phyloP scores from a whole-genome alignment of 2,329 filamentous ascomycete species.

The Penicillium brevicompactum region DNA sequence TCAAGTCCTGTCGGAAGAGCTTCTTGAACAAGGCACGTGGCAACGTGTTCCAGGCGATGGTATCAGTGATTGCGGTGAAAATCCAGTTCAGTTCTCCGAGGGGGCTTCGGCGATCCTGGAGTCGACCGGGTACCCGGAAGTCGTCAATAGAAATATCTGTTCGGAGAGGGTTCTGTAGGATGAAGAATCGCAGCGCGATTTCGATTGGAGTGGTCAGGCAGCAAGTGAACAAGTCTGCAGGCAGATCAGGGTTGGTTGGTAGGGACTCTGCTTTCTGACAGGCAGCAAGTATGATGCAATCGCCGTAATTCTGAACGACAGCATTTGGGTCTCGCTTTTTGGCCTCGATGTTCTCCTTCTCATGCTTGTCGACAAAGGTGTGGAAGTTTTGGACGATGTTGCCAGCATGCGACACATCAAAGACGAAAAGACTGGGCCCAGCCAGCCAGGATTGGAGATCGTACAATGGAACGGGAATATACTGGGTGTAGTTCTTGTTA shows the following conservation, averaged over 20 bases:
- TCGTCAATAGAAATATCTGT: conserved; percentile 73
- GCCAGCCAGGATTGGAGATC: conserved; percentile 95
- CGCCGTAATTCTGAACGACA: conserved; percentile 67
- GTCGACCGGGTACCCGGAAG: conserved; percentile 83
- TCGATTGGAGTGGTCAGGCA: conserved; percentile 97
- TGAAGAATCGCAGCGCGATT: conserved; percentile 95
- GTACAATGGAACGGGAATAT: conserved; percentile 94
- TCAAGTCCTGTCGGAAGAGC: conserved; percentile 93
- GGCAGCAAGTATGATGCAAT: conserved; percentile 89
- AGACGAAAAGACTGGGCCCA: conserved; percentile 93
- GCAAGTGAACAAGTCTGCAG: conserved; percentile 92
- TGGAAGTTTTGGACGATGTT: conserved; percentile 96
- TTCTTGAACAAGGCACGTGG: conserved; percentile 91
- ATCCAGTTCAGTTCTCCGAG: conserved; percentile 99
- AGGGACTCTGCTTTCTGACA: conserved; percentile 89
- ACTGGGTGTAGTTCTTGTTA: conserved; percentile 98
- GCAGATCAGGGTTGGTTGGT: conserved; percentile 89
- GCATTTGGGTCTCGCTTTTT: conserved; percentile 73
- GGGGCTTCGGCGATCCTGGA: conserved; percentile 90
- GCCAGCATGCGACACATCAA: conserved; percentile 95
- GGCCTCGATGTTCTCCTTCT: conserved; percentile 80
- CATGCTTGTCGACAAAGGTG: conserved; percentile 91
- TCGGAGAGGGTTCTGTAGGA: conserved; percentile 81
- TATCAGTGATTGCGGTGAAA: conserved; percentile 97
- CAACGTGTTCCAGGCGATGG: conserved; percentile 95